Percentiles rank a stretch among this genome's conserved stretches.
These are phyloP conservation scores for Citrus sinensis DNA, from an alignment of 345 rosid genomes.

Conservation along the genomic window DVS_A1.0 CM039165.1:29726501-29727000, in stretches of 20 bases:
- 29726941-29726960: background rate
- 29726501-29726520: conserved; percentile 8
- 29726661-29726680: conserved; percentile 3
- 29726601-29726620: conserved; percentile 16
- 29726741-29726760: background rate
- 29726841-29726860: background rate
- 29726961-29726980: background rate
- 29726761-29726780: background rate
- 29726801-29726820: background rate
- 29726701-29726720: conserved; percentile 11
- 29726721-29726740: background rate
- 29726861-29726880: too few species aligned
- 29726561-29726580: conserved; percentile 21
- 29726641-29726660: background rate
- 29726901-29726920: background rate
- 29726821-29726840: background rate
- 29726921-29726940: background rate
- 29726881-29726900: too few species aligned
- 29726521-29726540: conserved; percentile 6
- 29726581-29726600: background rate
- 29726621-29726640: conserved; percentile 1
- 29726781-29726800: background rate
- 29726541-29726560: conserved; percentile 5
- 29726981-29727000: background rate
- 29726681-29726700: conserved; percentile 9